These are phyloP conservation scores for Macadamia integrifolia DNA, from an alignment of 164 flowering plant species.

Conservation along the genomic window DNA sequence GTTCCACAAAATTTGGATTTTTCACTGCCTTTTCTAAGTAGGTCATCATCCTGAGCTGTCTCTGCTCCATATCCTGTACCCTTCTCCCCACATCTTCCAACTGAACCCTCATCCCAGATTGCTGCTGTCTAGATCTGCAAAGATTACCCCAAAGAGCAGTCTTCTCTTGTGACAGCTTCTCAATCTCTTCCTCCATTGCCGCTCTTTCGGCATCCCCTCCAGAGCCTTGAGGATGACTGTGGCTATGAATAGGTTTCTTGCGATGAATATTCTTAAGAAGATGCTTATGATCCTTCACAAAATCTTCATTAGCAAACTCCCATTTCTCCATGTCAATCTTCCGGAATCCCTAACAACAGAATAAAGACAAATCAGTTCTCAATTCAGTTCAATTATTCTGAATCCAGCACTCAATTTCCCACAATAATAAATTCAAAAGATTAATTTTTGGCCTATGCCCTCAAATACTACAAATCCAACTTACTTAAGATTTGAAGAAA, in stretches of 20 bases:
- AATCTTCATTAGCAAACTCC: conserved; percentile 95
- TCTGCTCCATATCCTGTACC: conserved; percentile 56
- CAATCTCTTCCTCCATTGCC: conserved; percentile 79
- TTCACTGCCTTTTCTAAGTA: conserved; percentile 52
- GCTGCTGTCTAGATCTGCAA: conserved; percentile 42
- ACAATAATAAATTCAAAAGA: neutral
- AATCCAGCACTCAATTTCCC: neutral
- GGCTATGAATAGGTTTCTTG: conserved; percentile 92
- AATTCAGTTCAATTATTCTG: neutral
- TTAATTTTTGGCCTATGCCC: neutral
- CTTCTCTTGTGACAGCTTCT: conserved; percentile 70
- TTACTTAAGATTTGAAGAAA: neutral
- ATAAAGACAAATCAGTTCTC: neutral
- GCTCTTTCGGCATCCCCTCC: conserved; percentile 70
- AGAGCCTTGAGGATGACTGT: conserved; percentile 68
- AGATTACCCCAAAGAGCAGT: conserved; percentile 43
- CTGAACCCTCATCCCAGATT: conserved; percentile 46
- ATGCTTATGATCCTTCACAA: conserved; percentile 79
- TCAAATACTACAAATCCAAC: neutral
- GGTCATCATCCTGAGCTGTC: conserved; percentile 53
- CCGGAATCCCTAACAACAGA: conserved; percentile 64
- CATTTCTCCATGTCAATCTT: conserved; percentile 89
- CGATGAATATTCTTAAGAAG: conserved; percentile 86
- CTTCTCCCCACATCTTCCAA: conserved; percentile 48
- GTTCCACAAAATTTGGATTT: conserved; percentile 59